Percentiles rank a stretch among this genome's conserved stretches.
These are phyloP conservation scores for Yamadazyma philogaea DNA, from an alignment of 805 yeast species.

Conservation along the genomic window DNA sequence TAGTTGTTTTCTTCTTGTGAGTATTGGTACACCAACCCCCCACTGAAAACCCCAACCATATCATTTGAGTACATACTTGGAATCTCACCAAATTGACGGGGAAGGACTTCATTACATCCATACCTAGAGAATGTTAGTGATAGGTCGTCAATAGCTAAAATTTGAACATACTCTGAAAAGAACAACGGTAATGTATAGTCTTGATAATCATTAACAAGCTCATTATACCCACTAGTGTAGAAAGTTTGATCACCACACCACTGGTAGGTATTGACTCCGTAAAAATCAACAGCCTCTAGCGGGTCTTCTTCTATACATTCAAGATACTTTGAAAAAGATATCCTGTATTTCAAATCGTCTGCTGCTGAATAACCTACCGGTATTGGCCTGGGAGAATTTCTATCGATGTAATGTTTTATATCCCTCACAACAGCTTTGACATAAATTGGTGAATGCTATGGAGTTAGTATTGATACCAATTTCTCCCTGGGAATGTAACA, in stretches of 20 bases:
- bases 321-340: conserved; percentile 72
- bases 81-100: conserved; percentile 78
- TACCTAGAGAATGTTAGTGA: conserved; percentile 21
- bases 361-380: conserved; percentile 98
- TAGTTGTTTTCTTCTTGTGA: conserved; percentile 77
- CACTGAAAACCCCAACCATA: conserved; percentile 77
- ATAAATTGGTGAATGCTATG: conserved; percentile 59
- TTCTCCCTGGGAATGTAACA: conserved; percentile 8
- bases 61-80: conserved; percentile 61
- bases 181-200: conserved; percentile 75
- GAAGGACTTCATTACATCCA: conserved; percentile 83
- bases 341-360: conserved; percentile 77
- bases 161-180: conserved; percentile 58
- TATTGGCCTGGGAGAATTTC: conserved; percentile 58
- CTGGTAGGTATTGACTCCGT: conserved; percentile 78
- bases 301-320: conserved; percentile 63
- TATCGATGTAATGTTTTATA: conserved; percentile 65
- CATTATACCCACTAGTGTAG: conserved; percentile 63
- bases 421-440: conserved; percentile 79
- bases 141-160: conserved; percentile 31
- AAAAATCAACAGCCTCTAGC: conserved; percentile 66
- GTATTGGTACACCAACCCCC: conserved; percentile 82
- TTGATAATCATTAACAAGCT: conserved; percentile 67
- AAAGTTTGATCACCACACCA: conserved; percentile 89
- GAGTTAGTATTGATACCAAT: neutral